Conservation (phyloP, 768 basidiomycete species). For the Dioszegia hungarica region DNA sequence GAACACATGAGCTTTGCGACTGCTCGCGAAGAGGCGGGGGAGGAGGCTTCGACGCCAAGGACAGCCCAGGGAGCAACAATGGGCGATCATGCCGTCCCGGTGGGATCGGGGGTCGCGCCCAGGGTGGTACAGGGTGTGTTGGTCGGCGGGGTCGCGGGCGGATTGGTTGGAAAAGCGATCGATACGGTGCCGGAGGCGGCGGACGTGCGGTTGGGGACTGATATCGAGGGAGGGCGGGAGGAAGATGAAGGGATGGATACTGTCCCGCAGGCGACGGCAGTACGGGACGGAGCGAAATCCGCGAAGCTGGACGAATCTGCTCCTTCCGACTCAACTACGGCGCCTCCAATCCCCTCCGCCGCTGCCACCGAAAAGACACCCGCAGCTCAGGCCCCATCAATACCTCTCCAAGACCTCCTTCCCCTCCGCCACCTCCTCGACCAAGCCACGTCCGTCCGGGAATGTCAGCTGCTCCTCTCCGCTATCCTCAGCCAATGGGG, state of each 20-base stretch:
- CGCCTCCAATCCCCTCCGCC: slow-evolving; percentile 27
- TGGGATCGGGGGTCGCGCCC: background rate
- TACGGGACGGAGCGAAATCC: background rate
- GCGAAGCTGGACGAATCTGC: background rate
- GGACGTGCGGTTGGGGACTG: background rate
- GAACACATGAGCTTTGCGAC: slow-evolving; percentile 1
- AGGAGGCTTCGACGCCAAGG: background rate
- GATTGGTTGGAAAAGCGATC: no score
- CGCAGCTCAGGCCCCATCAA: slow-evolving; percentile 11
- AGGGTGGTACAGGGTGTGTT: background rate
- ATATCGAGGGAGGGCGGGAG: background rate
- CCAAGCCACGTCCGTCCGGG: slow-evolving; percentile 67
- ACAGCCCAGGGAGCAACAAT: no score
- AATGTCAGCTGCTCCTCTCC: slow-evolving; percentile 78
- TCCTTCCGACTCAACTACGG: background rate
- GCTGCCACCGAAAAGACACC: no score
- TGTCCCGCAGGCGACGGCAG: background rate
- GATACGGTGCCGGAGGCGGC: slow-evolving; percentile 10
- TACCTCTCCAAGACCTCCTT: slow-evolving; percentile 52
- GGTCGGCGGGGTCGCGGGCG: background rate
- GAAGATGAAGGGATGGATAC: background rate
- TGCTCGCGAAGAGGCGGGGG: background rate
- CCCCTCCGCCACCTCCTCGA: slow-evolving; percentile 67
- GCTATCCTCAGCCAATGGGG: slow-evolving; percentile 70
- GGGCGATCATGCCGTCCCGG: background rate